Base-by-base conservation (phyloP, 164 flowering plant genomes). In the Berberis vulgaris region DNA sequence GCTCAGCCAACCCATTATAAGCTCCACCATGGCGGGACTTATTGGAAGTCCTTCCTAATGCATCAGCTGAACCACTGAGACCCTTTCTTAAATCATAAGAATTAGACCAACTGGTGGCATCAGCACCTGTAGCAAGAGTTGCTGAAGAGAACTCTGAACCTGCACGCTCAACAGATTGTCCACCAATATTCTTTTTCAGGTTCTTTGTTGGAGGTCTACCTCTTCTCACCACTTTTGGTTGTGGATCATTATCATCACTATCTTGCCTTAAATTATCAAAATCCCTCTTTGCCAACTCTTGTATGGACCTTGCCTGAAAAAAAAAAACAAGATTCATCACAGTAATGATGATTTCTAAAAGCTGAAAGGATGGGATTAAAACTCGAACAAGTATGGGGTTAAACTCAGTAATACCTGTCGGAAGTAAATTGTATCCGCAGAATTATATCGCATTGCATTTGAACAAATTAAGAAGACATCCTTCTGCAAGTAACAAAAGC, bases 401-500 rank as follows among this genome's bases (percentile, higher is more conserved):
- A 26, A 26, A 26, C 11, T 8, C 0, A 41, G 49, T 9, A 45
- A 7, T 76, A 94, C 97, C 98, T 94, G 97, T 55, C 94, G 84
- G 64, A 81, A 88, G 73, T 85, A 94, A 55, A 94, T 75, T 2
- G 98, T 94, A 66, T 87, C 92, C 12, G 92, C 75, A 55, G 97
- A 65, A 80, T 94, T 94, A 67, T 94, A 94, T 72, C 79, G 79
- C 98, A 90, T 90, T 50, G 97, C 98, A 77, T 94, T 94, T 60
- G 95, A 76, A 76, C 93, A 86, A 62, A 94, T 88, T 70, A 90
- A 74, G 59, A 77, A 80, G 26, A 90, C 79, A 59, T 94, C 98
- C 46, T 76, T 78, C 98, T 94, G 98, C 87, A 82, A 57, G 47
- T 6, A 60, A 26, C 8, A 46, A 5, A 46, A 46, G 6, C 49